Base-by-base conservation (phyloP, 2,329 filamentous ascomycete genomes). In the Aplosporella prunicola region DNA sequence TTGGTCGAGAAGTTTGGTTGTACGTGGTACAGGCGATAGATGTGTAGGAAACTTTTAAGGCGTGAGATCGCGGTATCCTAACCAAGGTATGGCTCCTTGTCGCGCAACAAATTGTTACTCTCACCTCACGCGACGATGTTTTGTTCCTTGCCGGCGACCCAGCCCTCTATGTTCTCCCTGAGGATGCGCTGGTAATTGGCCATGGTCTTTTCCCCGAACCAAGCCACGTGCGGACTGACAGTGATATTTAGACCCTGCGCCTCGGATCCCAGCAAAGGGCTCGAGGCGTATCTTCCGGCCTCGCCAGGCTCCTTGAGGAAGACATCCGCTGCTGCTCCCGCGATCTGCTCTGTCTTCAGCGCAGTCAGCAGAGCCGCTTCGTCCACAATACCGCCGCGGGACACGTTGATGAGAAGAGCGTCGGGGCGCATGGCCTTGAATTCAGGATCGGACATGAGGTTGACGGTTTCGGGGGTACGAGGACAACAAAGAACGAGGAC, bases 201-300 rank as follows among this genome's bases (percentile, higher is more conserved):
- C 40, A 67, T 55, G 4, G 68, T 73, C 44, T 55, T 61, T 31
- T 62, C 57, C 1, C 68, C 63, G 44, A 63, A 66, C 71, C 71
- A 75, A 1, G 72, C 71, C 25, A 72, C 43, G 53, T 76, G 71
- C 13, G 70, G 69, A 32, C 60, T 69, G 26, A 71, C 45, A 0
- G 70, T 62, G 42, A 76, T 50, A 42, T 72, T 72, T 9, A 71
- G 59, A 14, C 62, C 57, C 34, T 60, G 55, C 2, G 56, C 55
- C 13, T 67, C 64, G n/a, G 64, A 55, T 5, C 55, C 47, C 16
- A 71, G 46, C 30, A 72, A 50, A 0, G 63, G 60, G 5, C 59
- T 64, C 15, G 61, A 64, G 5, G 35, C 35, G 10, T 61, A 56
- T 31, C 48, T 43, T 0, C 53, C 53, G 25, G 57, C 61, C 0